Percentiles rank a stretch among this genome's conserved stretches.
phyloP scores from a whole-genome alignment of 306 rosid species.

The Fagus crenata region DNA sequence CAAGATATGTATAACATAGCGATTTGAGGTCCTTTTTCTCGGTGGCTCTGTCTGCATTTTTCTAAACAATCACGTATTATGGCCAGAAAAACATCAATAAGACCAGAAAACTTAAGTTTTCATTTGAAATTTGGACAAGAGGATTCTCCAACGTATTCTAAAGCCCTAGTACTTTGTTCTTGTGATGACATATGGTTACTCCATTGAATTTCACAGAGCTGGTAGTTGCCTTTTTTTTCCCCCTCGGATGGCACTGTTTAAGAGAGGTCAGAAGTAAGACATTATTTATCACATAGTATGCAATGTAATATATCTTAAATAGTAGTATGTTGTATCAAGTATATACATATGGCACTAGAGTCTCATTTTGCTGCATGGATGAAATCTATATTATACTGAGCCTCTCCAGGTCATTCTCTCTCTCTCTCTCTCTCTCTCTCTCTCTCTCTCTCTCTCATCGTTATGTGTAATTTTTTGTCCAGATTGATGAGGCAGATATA shows the following conservation, averaged over 20 bases:
- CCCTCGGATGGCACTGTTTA: neutral
- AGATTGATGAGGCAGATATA: conserved; percentile 75
- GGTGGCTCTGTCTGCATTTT: neutral
- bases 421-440: neutral
- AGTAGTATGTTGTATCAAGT: neutral
- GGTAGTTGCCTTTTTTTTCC: neutral
- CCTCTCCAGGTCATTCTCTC: neutral
- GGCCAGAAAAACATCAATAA: neutral
- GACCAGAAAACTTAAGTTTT: neutral
- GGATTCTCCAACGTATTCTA: neutral
- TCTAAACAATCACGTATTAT: neutral
- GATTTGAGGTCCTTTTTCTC: neutral
- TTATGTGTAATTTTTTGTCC: conserved; percentile 27
- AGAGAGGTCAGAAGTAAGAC: conserved; percentile 1
- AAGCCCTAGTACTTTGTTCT: neutral
- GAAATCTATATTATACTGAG: neutral
- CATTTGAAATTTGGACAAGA: neutral
- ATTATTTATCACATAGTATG: neutral
- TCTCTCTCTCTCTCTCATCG: neutral
- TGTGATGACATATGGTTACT: neutral
- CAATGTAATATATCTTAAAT: neutral
- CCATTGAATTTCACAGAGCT: neutral
- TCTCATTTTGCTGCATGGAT: no score
- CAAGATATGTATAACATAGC: neutral
- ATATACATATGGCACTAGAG: neutral